phyloP scores from a whole-genome alignment of 1,284 basidiomycete genomes.

The Ceratobasidium sp. region DNA sequence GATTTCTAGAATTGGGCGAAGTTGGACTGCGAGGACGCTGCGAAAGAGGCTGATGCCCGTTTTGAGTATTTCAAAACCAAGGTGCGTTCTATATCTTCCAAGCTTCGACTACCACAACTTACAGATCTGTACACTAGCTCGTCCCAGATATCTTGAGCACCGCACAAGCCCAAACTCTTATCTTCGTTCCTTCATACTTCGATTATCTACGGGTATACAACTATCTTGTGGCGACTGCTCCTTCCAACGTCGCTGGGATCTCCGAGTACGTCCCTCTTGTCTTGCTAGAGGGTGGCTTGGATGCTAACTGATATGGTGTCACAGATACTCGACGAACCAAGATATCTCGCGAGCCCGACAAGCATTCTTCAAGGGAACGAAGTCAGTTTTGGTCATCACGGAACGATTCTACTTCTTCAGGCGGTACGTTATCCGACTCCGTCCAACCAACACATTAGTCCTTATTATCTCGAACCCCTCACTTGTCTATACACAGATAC shows the following conservation, averaged over 20 bases:
- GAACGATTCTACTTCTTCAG: slow-evolving; percentile 99
- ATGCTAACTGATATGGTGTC: slow-evolving; percentile 20
- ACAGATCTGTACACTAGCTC: slow-evolving; percentile 63
- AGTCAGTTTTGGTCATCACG: slow-evolving; percentile 89
- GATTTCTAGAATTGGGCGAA: slow-evolving; percentile 74
- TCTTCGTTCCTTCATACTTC: slow-evolving; percentile 96
- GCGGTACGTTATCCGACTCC: slow-evolving; percentile 63
- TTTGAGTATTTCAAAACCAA: slow-evolving; percentile 90
- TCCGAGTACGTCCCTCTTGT: slow-evolving; percentile 76
- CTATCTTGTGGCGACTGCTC: slow-evolving; percentile 79
- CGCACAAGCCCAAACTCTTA: slow-evolving; percentile 86
- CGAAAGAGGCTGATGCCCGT: slow-evolving; percentile 88
- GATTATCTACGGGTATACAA: slow-evolving; percentile 96
- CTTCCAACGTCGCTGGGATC: slow-evolving; percentile 83
- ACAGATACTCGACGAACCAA: slow-evolving; percentile 91
- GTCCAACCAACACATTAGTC: slow-evolving; percentile 1
- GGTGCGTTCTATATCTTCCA: slow-evolving; percentile 60
- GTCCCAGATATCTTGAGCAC: slow-evolving; percentile 88
- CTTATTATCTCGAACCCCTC: slow-evolving; percentile 6
- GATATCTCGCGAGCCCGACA: slow-evolving; percentile 95
- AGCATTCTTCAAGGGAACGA: slow-evolving; percentile 91
- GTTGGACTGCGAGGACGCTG: slow-evolving; percentile 80
- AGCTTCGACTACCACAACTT: neutral
- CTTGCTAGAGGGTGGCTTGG: neutral
- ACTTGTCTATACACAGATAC: no score